Conservation (phyloP, 2,329 filamentous ascomycete genomes). For the Colletotrichum sp. region DNA sequence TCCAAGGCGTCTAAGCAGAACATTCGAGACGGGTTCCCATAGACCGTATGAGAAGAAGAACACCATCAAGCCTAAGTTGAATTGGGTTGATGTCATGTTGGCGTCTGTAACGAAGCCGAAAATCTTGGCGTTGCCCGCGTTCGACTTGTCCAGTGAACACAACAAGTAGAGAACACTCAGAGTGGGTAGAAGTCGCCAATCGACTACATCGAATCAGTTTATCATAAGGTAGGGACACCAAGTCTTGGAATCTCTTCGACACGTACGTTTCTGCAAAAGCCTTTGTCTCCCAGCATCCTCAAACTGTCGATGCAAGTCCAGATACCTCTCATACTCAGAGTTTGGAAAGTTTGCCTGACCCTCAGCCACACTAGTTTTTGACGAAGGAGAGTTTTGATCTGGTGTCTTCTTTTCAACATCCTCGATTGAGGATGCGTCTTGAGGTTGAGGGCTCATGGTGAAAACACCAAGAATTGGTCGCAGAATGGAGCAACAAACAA, state of each 20-base stretch:
- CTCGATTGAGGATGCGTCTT: background rate
- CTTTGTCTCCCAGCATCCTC: background rate
- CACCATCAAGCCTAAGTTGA: conserved; percentile 44
- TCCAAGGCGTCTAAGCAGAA: background rate
- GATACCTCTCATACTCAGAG: background rate
- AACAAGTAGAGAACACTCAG: background rate
- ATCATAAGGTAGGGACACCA: background rate
- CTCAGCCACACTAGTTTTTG: background rate
- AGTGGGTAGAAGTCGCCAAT: background rate
- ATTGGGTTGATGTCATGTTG: conserved; percentile 24
- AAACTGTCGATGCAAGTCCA: background rate
- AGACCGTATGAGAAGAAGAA: conserved; percentile 43
- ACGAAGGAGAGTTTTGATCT: background rate
- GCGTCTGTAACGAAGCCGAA: conserved; percentile 18
- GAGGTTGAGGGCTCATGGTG: background rate
- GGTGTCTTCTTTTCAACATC: background rate
- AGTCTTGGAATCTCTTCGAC: background rate
- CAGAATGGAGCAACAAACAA: background rate
- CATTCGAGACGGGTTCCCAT: background rate
- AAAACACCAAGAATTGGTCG: background rate
- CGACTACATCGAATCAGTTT: background rate
- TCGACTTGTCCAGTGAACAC: background rate
- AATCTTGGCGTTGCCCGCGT: background rate
- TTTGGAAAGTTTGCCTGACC: background rate
- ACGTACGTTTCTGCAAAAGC: background rate